phyloP scores from a whole-genome alignment of 306 rosid species.

The Cucumis cinereus region DNA sequence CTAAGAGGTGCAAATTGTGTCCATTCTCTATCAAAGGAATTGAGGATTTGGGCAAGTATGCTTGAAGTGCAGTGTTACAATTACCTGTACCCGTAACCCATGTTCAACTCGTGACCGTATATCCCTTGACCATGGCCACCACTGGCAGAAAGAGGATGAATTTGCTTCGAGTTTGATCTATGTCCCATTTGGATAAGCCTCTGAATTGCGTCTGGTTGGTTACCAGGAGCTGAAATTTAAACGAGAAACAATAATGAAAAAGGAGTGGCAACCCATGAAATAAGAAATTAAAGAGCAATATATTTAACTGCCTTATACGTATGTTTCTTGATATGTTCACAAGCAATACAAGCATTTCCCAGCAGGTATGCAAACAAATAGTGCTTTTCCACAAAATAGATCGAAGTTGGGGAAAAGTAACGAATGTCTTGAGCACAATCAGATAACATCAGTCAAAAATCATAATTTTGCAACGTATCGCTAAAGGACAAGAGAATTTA shows the following conservation, averaged over 20 bases:
- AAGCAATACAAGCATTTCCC: not conserved
- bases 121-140: slow-evolving; percentile 44
- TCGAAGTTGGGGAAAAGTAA: not conserved
- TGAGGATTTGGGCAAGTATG: slow-evolving; percentile 23
- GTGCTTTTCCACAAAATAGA: not conserved
- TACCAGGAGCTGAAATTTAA: slow-evolving; percentile 38
- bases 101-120: slow-evolving; percentile 63
- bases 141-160: slow-evolving; percentile 22
- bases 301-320: not conserved
- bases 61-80: slow-evolving; percentile 13
- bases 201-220: slow-evolving; percentile 72
- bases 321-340: not conserved
- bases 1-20: slow-evolving; percentile 13
- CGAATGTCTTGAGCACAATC: not conserved
- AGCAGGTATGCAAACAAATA: not conserved
- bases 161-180: slow-evolving; percentile 44
- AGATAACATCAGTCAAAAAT: not conserved
- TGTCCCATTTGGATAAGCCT: slow-evolving; percentile 82
- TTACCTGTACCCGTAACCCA: slow-evolving; percentile 78
- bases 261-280: not conserved
- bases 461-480: not conserved
- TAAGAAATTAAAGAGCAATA: not conserved
- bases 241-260: not conserved
- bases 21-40: slow-evolving; percentile 20
- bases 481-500: not conserved